Percentiles rank a stretch among this genome's conserved stretches.
phyloP scores from a whole-genome alignment of 495 filamentous ascomycete species.

The Penicillium angulare region DNA sequence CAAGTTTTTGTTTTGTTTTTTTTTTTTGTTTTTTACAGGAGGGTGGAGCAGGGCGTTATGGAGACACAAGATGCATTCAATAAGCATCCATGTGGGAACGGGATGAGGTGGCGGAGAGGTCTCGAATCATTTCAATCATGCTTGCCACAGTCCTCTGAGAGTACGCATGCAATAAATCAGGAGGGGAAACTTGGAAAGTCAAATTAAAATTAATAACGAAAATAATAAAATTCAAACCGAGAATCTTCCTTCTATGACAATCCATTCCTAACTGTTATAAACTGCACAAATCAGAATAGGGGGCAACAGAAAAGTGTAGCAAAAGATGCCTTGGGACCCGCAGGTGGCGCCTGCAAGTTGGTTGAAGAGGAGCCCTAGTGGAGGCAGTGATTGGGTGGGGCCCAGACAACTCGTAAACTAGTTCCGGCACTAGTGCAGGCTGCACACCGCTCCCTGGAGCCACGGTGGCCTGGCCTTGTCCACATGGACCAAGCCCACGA shows the following conservation, averaged over 20 bases:
- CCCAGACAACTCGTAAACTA: not conserved
- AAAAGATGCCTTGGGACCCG: conserved; percentile 5
- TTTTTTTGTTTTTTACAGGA: not conserved
- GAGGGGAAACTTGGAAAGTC: not conserved
- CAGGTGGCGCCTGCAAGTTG: conserved; percentile 19
- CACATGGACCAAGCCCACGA: conserved; percentile 9
- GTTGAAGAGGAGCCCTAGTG: not conserved
- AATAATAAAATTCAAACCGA: not conserved
- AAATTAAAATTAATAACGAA: not conserved
- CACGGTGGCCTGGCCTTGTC: conserved; percentile 12
- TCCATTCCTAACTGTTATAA: too few species aligned
- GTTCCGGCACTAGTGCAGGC: conserved; percentile 2
- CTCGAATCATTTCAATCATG: conserved; percentile 1
- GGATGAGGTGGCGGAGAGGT: not conserved
- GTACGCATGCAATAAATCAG: too few species aligned
- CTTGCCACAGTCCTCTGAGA: too few species aligned
- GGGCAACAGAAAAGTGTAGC: too few species aligned
- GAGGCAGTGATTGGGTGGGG: conserved; percentile 8
- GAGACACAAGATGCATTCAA: not conserved
- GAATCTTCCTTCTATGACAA: too few species aligned
- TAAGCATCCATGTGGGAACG: conserved; percentile 1
- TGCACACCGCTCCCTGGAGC: conserved; percentile 13
- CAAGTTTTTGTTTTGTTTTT: not conserved
- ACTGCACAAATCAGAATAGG: too few species aligned
- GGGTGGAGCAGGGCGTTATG: not conserved